Evolutionary conservation across 2,329 filamentous ascomycete genomes (phyloP), one percentile per base, ranked within the genome.

Genomic region (Aspergillus ibericus): DNA sequence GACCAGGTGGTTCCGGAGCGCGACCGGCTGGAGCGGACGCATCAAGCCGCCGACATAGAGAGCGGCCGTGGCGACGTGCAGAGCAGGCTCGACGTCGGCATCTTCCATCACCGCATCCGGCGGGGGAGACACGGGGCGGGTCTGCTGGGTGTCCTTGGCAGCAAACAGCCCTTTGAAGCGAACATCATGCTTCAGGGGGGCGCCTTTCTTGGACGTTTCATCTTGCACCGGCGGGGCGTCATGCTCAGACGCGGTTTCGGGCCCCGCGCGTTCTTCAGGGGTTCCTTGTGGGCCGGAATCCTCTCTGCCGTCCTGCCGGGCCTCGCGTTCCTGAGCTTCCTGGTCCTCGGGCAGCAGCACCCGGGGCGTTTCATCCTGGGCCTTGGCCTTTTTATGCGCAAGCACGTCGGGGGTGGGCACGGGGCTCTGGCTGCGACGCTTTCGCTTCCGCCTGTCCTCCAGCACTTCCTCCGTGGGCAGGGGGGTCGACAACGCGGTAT

Each of bases 31-130:
- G 20, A 98, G 81, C 9, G 95, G 93, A 48, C 93, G 88, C 86
- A 96, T 93, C 55, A 98, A 85, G 68, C 96, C 89, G 73, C 88
- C 88, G 66, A 98, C 95, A 77, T 97, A 98, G 48, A 98, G 80
- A 15, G 91, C 88, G 32, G 85, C 77, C 3, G 92, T 93, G 5
- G 89, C 87, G 20, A 85, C 83, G 72, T 95, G 90, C 35, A 88
- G 76, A 0, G 90, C 83, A 6, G 88, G 86, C 25, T 77, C 70
- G 15, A 83, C 75, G 42, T 77, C 72, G 15, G 67, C 72, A 60
- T 78, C 77, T 47, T 68, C 69, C 63, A 70, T 71, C 5, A 60
- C 63, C 20, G 68, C 55, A 44, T 69, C 70, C 49, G 53, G 63
- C 7, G 64, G 63, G 13, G 71, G 66, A 34, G 70, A 70, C 55